phyloP scores from a whole-genome alignment of 1,284 basidiomycete species.

The Tilletia horrida region DNA sequence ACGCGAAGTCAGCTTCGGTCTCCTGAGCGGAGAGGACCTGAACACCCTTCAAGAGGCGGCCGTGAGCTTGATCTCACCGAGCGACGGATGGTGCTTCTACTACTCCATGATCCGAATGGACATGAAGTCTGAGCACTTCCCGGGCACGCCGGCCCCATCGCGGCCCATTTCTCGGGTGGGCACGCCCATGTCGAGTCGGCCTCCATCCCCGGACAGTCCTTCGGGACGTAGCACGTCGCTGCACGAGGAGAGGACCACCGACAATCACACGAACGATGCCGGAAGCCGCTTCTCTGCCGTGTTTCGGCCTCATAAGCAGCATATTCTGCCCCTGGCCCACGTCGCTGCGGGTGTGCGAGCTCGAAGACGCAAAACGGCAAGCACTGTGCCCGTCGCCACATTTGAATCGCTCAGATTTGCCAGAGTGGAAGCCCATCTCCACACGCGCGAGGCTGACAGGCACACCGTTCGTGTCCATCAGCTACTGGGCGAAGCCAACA shows the following conservation, averaged over 20 bases:
- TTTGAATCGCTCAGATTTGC: constrained; percentile 46
- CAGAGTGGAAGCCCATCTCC: constrained; percentile 37
- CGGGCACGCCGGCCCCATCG: constrained; percentile 22
- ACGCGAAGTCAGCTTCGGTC: constrained; percentile 66
- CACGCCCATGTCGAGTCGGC: constrained; percentile 18
- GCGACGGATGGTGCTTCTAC: constrained; percentile 67
- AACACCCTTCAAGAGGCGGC: constrained; percentile 59
- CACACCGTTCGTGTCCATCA: constrained; percentile 36
- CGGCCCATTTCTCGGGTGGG: constrained; percentile 8
- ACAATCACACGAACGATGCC: too few species aligned
- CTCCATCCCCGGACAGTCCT: constrained; percentile 25
- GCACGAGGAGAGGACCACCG: too few species aligned
- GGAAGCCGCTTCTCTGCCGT: neutral
- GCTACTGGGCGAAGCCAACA: constrained; percentile 34
- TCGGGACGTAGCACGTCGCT: too few species aligned
- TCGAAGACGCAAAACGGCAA: constrained; percentile 18
- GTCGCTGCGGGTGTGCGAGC: constrained; percentile 26
- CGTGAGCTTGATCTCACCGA: constrained; percentile 57
- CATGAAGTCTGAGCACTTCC: constrained; percentile 33
- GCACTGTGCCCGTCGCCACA: constrained; percentile 38
- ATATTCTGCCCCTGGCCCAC: neutral
- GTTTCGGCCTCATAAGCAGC: neutral
- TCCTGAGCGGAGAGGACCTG: constrained; percentile 66
- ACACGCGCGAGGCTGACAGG: constrained; percentile 31
- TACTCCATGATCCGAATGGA: constrained; percentile 43